phyloP scores from a whole-genome alignment of 2,329 filamentous ascomycete species.

The Stachybotrys echinatus region DNA sequence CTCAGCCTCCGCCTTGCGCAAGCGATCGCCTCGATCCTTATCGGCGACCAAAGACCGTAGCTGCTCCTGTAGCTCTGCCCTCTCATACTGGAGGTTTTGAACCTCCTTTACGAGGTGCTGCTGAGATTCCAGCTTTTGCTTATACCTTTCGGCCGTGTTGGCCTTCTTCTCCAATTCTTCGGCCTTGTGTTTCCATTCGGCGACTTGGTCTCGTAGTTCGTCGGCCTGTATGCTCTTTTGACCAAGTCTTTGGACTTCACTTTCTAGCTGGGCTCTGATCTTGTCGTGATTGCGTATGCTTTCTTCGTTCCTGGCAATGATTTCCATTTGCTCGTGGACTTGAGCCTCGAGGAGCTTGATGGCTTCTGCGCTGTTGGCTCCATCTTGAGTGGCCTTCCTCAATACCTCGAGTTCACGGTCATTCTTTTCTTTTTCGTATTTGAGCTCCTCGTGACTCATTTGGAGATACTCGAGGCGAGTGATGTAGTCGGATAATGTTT shows the following conservation, averaged over 20 bases:
- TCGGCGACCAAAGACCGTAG: constrained; percentile 31
- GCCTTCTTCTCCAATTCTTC: constrained; percentile 56
- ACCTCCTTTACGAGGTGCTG: constrained; percentile 52
- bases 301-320: constrained; percentile 64
- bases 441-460: constrained; percentile 59
- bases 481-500: constrained; percentile 53
- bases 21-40: constrained; percentile 24
- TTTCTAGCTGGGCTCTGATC: constrained; percentile 48
- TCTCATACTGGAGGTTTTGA: constrained; percentile 48
- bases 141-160: constrained; percentile 57
- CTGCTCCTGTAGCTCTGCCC: constrained; percentile 46
- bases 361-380: constrained; percentile 45
- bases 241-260: constrained; percentile 43
- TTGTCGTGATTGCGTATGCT: constrained; percentile 28
- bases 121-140: constrained; percentile 56
- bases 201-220: constrained; percentile 52
- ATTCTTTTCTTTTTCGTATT: constrained; percentile 56
- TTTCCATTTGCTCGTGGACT: constrained; percentile 61
- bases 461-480: constrained; percentile 56
- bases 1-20: constrained; percentile 31
- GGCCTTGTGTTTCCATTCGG: constrained; percentile 53
- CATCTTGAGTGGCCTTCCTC: constrained; percentile 43
- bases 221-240: constrained; percentile 42
- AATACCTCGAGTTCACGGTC: constrained; percentile 48
- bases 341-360: constrained; percentile 50